Base-by-base conservation (phyloP, 169 alveolate genomes). In the Plasmodium falciparum region DNA sequence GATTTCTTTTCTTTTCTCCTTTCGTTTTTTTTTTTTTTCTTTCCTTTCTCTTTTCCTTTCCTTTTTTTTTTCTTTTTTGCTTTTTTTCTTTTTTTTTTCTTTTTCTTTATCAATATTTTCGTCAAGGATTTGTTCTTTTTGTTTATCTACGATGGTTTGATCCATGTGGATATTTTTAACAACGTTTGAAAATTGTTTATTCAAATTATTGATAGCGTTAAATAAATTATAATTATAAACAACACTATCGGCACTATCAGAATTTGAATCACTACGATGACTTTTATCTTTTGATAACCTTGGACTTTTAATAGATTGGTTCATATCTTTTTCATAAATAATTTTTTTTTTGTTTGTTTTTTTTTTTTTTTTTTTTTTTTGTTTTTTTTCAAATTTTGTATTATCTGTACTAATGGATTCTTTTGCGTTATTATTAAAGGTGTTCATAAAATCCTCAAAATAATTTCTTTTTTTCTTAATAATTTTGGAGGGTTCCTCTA, bases 221-320 rank as follows among this genome's bases (percentile, higher is more conserved):
- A 65, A 78, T 26, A 78, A 15, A 22, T 78, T 78, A 54, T 78
- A 78, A 47, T 78, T 78, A 63, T 78, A 78, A 5, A 78, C 89
- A n/a, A 78, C 89, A 2, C 89, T 78, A 24, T 78, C 89, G 3
- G 62, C 89, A 45, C 89, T 78, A 12, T 59, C 89, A 33, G 78
- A 66, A 4, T 33, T 13, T 8, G 22, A 54, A 11, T 65, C 89
- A 58, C 63, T 61, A 11, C 17, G 5, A 17, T 74, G n/a, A n/a
- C 20, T 43, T 0, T 59, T 39, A n/a, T 74, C 88, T 39, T 39
- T 39, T 39, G 24, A 52, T 8, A 26, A 17, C 9, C 45, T 20
- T 5, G 17, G 15, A 2, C 17, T 63, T 20, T 63, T 24, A 0
- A 47, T 26, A 29, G 13, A 7, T 9, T 29, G 17, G 17, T 8